A percentile compares a stretch with the other conserved stretches of the same genome.
Conservation (phyloP, 2,329 filamentous ascomycete genomes). For the Dactylellina cionopaga region DNA sequence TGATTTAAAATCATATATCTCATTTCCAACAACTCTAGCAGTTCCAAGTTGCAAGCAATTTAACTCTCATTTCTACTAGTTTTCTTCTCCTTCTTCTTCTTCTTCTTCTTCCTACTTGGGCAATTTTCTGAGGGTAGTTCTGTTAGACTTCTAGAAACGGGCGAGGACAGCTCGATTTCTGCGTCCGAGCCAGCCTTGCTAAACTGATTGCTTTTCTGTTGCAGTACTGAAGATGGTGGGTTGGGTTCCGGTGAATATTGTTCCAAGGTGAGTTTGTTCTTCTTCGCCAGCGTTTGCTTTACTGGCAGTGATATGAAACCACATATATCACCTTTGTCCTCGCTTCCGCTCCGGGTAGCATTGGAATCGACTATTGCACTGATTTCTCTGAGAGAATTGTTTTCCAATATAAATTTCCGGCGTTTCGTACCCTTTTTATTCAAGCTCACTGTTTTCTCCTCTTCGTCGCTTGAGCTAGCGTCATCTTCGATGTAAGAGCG, state of each 20-base stretch:
- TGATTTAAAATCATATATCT: too few species aligned
- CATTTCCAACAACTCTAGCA: not conserved
- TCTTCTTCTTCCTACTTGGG: too few species aligned
- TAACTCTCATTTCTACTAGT: slow-evolving; percentile 3
- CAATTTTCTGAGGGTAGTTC: too few species aligned
- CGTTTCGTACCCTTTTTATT: slow-evolving; percentile 23
- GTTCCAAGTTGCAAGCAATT: too few species aligned
- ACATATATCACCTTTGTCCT: slow-evolving; percentile 11
- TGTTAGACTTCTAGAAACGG: too few species aligned
- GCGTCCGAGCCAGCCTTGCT: too few species aligned
- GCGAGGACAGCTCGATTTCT: too few species aligned
- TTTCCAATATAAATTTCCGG: not conserved
- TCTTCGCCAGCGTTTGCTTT: slow-evolving; percentile 52
- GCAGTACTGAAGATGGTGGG: too few species aligned
- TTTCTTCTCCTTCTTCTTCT: slow-evolving; percentile 9
- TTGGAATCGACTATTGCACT: not conserved
- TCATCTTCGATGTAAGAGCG: not conserved
- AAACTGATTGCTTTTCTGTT: too few species aligned
- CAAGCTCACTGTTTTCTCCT: slow-evolving; percentile 14
- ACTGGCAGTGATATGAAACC: slow-evolving; percentile 4
- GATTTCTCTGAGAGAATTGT: slow-evolving; percentile 21
- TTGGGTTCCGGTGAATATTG: too few species aligned
- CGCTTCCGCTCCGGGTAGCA: not conserved
- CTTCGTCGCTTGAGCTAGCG: slow-evolving; percentile 10
- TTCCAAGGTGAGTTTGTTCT: slow-evolving; percentile 34